Conservation (phyloP, 129 eudicot species). For the Scalesia atractyloides region DNA sequence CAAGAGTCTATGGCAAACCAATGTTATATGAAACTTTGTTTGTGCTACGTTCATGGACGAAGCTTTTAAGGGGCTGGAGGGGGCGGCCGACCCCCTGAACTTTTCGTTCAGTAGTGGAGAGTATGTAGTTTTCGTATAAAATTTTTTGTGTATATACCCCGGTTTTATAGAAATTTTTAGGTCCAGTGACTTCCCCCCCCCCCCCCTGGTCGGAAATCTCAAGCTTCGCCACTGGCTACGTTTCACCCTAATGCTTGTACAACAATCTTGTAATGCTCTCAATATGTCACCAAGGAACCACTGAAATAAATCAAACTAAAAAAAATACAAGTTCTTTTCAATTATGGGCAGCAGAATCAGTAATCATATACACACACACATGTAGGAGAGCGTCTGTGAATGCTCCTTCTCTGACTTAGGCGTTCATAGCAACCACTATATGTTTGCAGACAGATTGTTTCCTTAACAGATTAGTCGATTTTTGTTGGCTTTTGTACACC, state of each 20-base stretch:
- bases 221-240: too few species aligned
- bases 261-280: conserved; percentile 14
- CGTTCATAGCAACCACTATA: conserved; percentile 18
- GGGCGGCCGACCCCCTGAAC: too few species aligned
- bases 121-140: too few species aligned
- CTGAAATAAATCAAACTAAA: conserved; percentile 14
- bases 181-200: too few species aligned
- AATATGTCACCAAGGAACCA: conserved; percentile 25
- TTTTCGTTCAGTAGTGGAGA: too few species aligned
- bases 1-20: background rate
- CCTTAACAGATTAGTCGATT: conserved; percentile 21
- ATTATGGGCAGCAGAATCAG: conserved; percentile 25
- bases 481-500: conserved; percentile 22
- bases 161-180: too few species aligned
- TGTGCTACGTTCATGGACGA: conserved; percentile 1
- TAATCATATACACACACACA: background rate
- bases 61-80: too few species aligned
- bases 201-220: too few species aligned
- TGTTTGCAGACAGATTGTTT: conserved; percentile 20
- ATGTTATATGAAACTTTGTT: conserved; percentile 12
- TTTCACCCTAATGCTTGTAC: conserved; percentile 30
- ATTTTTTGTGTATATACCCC: too few species aligned
- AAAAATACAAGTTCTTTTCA: conserved; percentile 2
- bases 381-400: background rate
- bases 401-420: conserved; percentile 16